phyloP scores from a whole-genome alignment of 495 filamentous ascomycete genomes.

The Talaromyces nanjingensis region DNA sequence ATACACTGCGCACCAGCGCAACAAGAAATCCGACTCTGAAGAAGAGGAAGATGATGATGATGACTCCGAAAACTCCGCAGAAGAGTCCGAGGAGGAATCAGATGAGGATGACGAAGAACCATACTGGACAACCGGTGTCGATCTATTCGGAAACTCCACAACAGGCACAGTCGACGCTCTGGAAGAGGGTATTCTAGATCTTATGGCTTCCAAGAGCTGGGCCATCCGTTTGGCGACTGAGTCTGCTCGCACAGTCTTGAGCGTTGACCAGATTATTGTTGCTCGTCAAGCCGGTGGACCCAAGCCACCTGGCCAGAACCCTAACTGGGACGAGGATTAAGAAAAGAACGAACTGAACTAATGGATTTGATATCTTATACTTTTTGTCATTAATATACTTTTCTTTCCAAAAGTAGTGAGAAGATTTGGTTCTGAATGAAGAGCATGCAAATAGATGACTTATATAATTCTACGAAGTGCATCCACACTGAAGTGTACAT shows the following conservation, averaged over 20 bases:
- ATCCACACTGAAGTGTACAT: not conserved
- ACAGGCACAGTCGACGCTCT: constrained; percentile 80
- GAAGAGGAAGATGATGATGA: not conserved
- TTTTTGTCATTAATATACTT: constrained; percentile 4
- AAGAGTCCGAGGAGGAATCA: constrained; percentile 23
- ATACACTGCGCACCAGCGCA: constrained; percentile 83
- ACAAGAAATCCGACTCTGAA: constrained; percentile 10
- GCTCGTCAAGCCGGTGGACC: constrained; percentile 95
- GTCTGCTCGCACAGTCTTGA: constrained; percentile 85
- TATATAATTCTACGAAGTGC: not conserved
- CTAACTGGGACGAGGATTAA: constrained; percentile 98
- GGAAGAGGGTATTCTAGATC: constrained; percentile 86
- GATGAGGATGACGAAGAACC: constrained; percentile 46
- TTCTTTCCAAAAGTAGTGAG: not conserved
- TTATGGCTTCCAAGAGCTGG: constrained; percentile 87
- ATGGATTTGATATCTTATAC: not conserved
- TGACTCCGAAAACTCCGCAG: constrained; percentile 20
- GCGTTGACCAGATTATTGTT: constrained; percentile 99
- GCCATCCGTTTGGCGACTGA: constrained; percentile 96
- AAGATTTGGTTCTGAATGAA: not conserved
- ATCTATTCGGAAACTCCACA: constrained; percentile 78
- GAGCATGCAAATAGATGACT: not conserved
- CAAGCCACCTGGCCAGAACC: constrained; percentile 89
- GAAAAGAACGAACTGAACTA: not conserved
- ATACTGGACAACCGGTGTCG: constrained; percentile 84